A percentile compares a stretch with the other conserved stretches of the same genome.
These are phyloP conservation scores for Boletales sp. DNA, from an alignment of 768 basidiomycete genomes.

Conservation along the genomic window DNA sequence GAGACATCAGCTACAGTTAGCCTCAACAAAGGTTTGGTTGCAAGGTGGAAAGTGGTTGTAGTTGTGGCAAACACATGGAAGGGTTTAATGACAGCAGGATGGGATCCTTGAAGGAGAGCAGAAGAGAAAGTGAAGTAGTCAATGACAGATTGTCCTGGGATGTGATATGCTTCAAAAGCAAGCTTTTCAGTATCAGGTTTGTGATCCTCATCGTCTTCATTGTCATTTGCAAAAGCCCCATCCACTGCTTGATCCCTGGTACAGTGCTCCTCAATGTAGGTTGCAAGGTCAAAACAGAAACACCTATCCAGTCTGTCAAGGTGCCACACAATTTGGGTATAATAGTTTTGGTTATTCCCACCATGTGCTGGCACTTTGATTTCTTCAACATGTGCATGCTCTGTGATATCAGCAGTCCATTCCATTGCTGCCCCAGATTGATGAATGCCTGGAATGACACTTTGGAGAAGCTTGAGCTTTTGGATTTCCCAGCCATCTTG, in stretches of 20 bases:
- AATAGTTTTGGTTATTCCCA: background rate
- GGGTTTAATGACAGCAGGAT: constrained; percentile 10
- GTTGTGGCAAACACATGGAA: background rate
- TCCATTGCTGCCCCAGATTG: constrained; percentile 9
- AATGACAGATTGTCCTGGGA: background rate
- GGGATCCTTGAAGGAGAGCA: constrained; percentile 3
- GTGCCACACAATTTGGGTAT: background rate
- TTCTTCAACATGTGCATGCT: background rate
- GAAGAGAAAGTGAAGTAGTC: constrained; percentile 1
- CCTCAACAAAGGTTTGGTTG: background rate
- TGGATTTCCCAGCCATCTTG: background rate
- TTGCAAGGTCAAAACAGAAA: background rate
- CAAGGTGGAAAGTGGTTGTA: constrained; percentile 4
- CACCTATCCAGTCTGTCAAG: background rate
- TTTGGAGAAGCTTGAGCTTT: background rate
- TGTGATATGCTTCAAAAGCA: background rate
- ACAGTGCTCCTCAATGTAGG: too few species aligned
- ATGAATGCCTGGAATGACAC: background rate
- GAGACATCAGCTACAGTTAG: constrained; percentile 1
- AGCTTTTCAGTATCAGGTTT: background rate
- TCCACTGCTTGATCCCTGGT: too few species aligned
- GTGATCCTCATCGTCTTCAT: background rate
- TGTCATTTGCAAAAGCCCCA: background rate
- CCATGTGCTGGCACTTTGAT: background rate
- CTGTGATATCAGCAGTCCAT: background rate